Evolutionary conservation across 1,139 yeast genomes (phyloP), one percentile per base, ranked within the genome.

Genomic region (Nematodospora anomalae): DNA sequence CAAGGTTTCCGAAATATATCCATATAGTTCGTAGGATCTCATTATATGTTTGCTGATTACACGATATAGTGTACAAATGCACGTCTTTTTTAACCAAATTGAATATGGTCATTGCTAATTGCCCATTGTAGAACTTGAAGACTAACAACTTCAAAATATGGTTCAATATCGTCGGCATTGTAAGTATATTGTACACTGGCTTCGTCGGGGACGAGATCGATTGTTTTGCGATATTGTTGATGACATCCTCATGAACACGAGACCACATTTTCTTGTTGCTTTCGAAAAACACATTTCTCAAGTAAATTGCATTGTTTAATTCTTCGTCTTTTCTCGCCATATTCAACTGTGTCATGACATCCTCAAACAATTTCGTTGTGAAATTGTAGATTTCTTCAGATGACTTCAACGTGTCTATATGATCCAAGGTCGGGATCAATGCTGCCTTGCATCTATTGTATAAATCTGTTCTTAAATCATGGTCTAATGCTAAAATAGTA

Each of bases 31-130:
- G 55, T 29, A 71, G 48, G 6, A 69, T 53, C 43, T 67, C 67
- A 45, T 71, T 71, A 43, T 64, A 70, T 1, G 76, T 67, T 22
- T 58, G 62, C 47, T 71, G 75, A 46, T 67, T 67, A 46, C 72
- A 67, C 10, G 62, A 53, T 6, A 64, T 49, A 3, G 70, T 55
- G 47, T 64, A 66, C 15, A 67, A 44, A 11, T 51, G 48, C 18
- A 67, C 40, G 42, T 70, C 66, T 13, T 47, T 50, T 45, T 68
- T 67, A 20, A 67, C 48, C 30, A 51, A 33, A 43, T 69, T 65
- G 53, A 67, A 70, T 25, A 70, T 39, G 2, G 69, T 52, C 24
- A 65, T 38, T 0, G 71, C 60, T 37, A 67, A 50, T 35, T 60
- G 62, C 0, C 74, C 74, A 35, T 68, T 67, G 32, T 57, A 47